phyloP scores from a whole-genome alignment of 768 basidiomycete genomes.

The Terana coerulea region DNA sequence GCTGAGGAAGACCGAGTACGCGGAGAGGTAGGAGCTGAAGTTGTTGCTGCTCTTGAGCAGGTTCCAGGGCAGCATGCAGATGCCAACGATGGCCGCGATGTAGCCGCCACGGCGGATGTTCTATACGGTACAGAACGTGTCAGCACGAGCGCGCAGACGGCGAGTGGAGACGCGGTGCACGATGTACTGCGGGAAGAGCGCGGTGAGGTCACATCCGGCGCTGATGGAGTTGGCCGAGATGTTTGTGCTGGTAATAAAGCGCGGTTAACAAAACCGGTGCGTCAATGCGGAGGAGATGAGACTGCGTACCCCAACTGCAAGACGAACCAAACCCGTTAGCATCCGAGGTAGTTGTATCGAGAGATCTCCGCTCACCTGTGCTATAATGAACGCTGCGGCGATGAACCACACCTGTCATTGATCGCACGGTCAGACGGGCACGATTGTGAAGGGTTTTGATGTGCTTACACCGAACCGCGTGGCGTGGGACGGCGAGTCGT shows the following conservation, averaged over 20 bases:
- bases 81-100: slow-evolving; percentile 72
- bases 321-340: no score
- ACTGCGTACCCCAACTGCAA: no score
- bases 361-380: slow-evolving; percentile 53
- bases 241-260: slow-evolving; percentile 49
- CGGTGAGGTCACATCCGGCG: slow-evolving; percentile 80
- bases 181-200: slow-evolving; percentile 73
- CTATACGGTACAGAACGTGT: slow-evolving; percentile 27
- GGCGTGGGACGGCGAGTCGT: slow-evolving; percentile 54
- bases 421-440: neutral
- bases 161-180: slow-evolving; percentile 32
- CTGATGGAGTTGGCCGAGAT: slow-evolving; percentile 82
- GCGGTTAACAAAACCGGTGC: neutral
- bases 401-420: slow-evolving; percentile 67
- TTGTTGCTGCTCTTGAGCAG: slow-evolving; percentile 66
- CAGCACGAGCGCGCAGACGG: neutral
- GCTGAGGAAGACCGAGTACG: slow-evolving; percentile 77
- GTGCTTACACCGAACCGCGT: slow-evolving; percentile 61
- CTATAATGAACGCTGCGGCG: slow-evolving; percentile 72
- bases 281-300: no score
- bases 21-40: slow-evolving; percentile 79
- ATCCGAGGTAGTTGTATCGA: no score
- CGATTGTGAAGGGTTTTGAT: neutral
- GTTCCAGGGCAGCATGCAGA: slow-evolving; percentile 78
- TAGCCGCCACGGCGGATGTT: slow-evolving; percentile 86